These are phyloP conservation scores for Alternaria incomplexa DNA, from an alignment of 2,329 filamentous ascomycete genomes.

Conservation along the genomic window DNA sequence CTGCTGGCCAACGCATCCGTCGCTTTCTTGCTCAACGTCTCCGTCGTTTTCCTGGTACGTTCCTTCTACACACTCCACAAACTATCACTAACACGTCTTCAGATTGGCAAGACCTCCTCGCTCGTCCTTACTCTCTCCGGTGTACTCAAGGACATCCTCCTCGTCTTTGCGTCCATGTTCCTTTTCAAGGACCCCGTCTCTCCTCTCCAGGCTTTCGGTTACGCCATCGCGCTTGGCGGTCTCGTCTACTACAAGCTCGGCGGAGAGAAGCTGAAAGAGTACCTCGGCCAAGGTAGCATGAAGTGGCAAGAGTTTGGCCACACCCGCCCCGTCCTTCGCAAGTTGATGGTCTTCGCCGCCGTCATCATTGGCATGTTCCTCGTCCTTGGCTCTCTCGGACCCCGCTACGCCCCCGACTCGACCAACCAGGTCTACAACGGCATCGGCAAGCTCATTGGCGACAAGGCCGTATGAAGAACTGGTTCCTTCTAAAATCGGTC, in stretches of 20 bases:
- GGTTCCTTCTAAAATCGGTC: neutral
- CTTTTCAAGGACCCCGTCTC: constrained; percentile 81
- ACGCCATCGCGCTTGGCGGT: constrained; percentile 77
- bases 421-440: constrained; percentile 42
- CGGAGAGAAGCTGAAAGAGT: constrained; percentile 81
- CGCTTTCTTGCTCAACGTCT: constrained; percentile 83
- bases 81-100: constrained; percentile 19
- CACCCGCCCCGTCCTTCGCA: constrained; percentile 76
- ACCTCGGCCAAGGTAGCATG: constrained; percentile 73
- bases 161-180: constrained; percentile 78
- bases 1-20: constrained; percentile 78
- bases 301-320: constrained; percentile 87
- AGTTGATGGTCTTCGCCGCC: constrained; percentile 72
- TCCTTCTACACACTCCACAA: constrained; percentile 41
- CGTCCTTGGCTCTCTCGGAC: constrained; percentile 63
- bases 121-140: constrained; percentile 86
- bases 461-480: constrained; percentile 28
- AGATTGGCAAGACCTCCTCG: constrained; percentile 89
- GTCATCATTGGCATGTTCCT: constrained; percentile 71
- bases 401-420: constrained; percentile 46
- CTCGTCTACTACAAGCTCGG: constrained; percentile 89
- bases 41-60: constrained; percentile 80
- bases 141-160: constrained; percentile 86
- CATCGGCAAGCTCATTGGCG: constrained; percentile 44
- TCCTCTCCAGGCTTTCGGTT: constrained; percentile 80